Evolutionary conservation across 163 green algal species (phyloP).

Genomic region (Botryococcus braunii): DNA sequence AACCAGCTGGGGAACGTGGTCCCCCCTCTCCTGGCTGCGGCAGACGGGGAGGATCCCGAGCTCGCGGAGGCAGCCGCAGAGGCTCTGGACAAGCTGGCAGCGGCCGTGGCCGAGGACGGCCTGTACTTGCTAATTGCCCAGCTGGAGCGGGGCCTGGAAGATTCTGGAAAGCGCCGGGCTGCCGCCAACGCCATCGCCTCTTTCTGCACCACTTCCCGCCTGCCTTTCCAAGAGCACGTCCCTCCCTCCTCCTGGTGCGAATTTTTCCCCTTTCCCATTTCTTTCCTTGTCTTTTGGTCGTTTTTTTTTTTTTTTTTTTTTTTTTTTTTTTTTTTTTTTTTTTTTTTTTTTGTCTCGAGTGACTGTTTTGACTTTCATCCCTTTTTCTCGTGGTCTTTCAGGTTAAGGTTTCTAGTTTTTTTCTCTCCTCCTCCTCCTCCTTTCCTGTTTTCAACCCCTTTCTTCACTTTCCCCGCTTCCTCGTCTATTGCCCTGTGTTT

Average conservation of each 20-base stretch:
- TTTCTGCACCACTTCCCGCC: slow-evolving; percentile 42
- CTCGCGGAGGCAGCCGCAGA: slow-evolving; percentile 23
- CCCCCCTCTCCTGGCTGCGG: slow-evolving; percentile 55
- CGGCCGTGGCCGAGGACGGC: slow-evolving; percentile 58
- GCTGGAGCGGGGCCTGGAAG: slow-evolving; percentile 68
- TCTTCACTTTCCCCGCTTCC: too few relatives aligned
- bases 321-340: too few relatives aligned
- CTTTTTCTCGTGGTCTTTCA: too few relatives aligned
- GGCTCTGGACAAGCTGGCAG: slow-evolving; percentile 19
- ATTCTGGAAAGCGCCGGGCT: slow-evolving; percentile 39
- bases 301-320: too few relatives aligned
- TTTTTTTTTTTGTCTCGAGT: too few relatives aligned
- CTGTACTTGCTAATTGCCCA: slow-evolving; percentile 63
- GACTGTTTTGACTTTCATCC: too few relatives aligned
- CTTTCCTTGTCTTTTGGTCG: too few relatives aligned
- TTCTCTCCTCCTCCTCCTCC: too few relatives aligned
- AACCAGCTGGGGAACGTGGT: slow-evolving; percentile 65
- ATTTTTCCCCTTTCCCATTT: too few relatives aligned
- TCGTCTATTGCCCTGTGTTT: too few relatives aligned
- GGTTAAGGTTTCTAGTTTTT: too few relatives aligned
- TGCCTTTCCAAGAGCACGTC: slow-evolving; percentile 66
- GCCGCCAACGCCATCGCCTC: slow-evolving; percentile 41
- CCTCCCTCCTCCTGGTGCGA: slow-evolving; percentile 46
- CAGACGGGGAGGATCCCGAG: slow-evolving; percentile 27
- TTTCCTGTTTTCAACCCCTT: too few relatives aligned